These are phyloP conservation scores for Stevia rebaudiana DNA, from an alignment of 140 eudicot species.

Conservation along the genomic window DNA sequence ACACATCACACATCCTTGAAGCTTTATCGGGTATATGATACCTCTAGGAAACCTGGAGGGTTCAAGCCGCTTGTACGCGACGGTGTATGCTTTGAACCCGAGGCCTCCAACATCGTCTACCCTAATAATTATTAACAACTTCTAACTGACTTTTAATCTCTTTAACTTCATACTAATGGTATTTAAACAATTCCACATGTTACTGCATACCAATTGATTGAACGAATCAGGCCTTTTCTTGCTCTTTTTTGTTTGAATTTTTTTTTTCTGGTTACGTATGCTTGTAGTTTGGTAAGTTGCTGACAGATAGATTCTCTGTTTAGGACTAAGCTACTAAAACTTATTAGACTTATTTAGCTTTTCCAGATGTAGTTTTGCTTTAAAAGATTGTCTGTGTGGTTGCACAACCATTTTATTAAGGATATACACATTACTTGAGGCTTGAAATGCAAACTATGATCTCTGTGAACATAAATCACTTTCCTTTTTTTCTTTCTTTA, in stretches of 20 bases:
- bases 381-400: not conserved
- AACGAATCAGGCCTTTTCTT: slow-evolving; percentile 28
- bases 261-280: not conserved
- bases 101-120: too few species aligned
- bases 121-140: too few species aligned
- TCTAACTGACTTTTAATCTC: too few species aligned
- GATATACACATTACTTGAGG: not conserved
- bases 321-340: slow-evolving; percentile 1
- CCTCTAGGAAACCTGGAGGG: too few species aligned
- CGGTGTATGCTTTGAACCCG: too few species aligned
- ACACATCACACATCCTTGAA: too few species aligned
- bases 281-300: slow-evolving; percentile 1
- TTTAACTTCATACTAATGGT: too few species aligned
- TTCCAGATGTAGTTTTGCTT: not conserved
- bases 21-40: too few species aligned
- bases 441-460: not conserved
- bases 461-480: not conserved
- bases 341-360: slow-evolving; percentile 1
- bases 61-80: too few species aligned
- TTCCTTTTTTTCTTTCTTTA: not conserved
- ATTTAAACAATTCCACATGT: too few species aligned
- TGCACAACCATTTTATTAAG: not conserved
- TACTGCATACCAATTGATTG: too few species aligned
- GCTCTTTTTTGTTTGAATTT: not conserved
- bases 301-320: not conserved